phyloP scores from a whole-genome alignment of 1,284 basidiomycete genomes.

The Apiotrichum sp. region DNA sequence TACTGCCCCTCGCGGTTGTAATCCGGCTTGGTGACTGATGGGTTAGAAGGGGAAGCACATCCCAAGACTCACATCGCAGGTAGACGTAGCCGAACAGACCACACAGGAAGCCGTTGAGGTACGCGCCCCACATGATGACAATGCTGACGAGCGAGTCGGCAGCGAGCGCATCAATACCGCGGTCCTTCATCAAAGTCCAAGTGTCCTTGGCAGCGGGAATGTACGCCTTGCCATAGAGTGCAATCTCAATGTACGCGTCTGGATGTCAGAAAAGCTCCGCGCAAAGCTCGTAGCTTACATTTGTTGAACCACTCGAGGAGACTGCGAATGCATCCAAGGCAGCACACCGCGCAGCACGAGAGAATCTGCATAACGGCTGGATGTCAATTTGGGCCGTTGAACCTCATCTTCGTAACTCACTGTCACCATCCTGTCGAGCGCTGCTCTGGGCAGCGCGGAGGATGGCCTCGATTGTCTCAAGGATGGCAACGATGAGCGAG shows the following conservation, averaged over 20 bases:
- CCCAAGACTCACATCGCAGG: conserved; percentile 56
- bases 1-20: conserved; percentile 70
- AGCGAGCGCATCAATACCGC: conserved; percentile 75
- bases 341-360: conserved; percentile 70
- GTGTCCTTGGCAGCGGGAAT: conserved; percentile 82
- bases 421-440: conserved; percentile 66
- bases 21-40: conserved; percentile 55
- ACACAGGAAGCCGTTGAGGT: conserved; percentile 67
- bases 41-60: conserved; percentile 23
- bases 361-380: conserved; percentile 64
- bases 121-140: conserved; percentile 56
- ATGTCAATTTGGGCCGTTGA: no score
- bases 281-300: conserved; percentile 24
- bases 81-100: conserved; percentile 78
- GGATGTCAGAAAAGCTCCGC: background rate
- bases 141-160: conserved; percentile 81
- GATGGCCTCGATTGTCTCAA: conserved; percentile 68
- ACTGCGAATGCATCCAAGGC: conserved; percentile 64
- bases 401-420: conserved; percentile 48
- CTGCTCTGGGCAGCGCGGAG: conserved; percentile 61
- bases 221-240: conserved; percentile 81
- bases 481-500: conserved; percentile 76
- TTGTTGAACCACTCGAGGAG: conserved; percentile 75
- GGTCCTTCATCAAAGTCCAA: conserved; percentile 76
- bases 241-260: conserved; percentile 60